phyloP scores from a whole-genome alignment of 2,329 filamentous ascomycete species.

The Fusarium proliferatum region DNA sequence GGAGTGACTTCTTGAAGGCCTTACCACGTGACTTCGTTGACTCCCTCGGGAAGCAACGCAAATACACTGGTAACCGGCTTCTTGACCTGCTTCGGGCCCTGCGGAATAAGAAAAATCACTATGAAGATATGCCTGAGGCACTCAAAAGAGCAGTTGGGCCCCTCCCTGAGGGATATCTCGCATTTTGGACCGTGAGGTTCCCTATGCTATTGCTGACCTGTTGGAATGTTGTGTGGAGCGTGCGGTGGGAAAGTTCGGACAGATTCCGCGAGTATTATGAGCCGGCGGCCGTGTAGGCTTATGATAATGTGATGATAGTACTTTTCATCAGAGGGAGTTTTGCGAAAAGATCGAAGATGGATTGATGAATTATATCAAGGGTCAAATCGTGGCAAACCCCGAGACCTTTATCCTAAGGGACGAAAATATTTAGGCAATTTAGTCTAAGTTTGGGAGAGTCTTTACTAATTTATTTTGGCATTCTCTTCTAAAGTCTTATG shows the following conservation, averaged over 20 bases:
- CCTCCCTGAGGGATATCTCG: slow-evolving; percentile 82
- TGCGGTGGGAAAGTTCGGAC: slow-evolving; percentile 71
- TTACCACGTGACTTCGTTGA: slow-evolving; percentile 88
- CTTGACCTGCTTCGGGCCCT: slow-evolving; percentile 89
- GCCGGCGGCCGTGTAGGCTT: slow-evolving; percentile 53
- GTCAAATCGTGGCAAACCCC: neutral
- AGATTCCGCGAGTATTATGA: slow-evolving; percentile 79
- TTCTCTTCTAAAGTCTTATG: neutral
- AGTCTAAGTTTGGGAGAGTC: neutral
- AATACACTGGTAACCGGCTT: slow-evolving; percentile 87
- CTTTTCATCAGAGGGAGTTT: too few relatives aligned
- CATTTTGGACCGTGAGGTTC: slow-evolving; percentile 85
- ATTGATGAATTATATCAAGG: too few relatives aligned
- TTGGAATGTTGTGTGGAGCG: slow-evolving; percentile 77
- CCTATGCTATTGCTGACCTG: slow-evolving; percentile 82
- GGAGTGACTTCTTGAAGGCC: slow-evolving; percentile 80
- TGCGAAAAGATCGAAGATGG: too few relatives aligned
- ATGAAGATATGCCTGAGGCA: slow-evolving; percentile 90
- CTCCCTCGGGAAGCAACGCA: slow-evolving; percentile 91
- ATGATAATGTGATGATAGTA: neutral
- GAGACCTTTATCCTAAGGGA: neutral
- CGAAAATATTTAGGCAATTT: neutral
- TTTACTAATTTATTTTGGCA: neutral
- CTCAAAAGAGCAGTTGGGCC: slow-evolving; percentile 77
- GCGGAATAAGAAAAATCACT: slow-evolving; percentile 97